phyloP scores from a whole-genome alignment of 768 basidiomycete species.

The Tylopilus balloui region DNA sequence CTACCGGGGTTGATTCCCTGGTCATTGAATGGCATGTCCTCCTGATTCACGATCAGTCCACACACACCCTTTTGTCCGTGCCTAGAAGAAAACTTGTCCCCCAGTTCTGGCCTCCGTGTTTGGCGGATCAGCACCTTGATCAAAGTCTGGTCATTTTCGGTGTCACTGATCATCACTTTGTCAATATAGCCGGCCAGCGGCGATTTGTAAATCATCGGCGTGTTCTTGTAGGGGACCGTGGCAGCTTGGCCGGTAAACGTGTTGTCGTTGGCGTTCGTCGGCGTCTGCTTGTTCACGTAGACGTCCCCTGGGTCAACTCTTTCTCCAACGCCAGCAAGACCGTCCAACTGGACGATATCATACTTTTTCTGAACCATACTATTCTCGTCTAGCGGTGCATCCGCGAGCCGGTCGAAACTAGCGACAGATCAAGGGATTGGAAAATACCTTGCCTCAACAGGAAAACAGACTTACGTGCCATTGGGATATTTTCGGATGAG shows the following conservation, averaged over 20 bases:
- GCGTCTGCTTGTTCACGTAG: conserved; percentile 96
- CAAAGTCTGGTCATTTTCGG: conserved; percentile 92
- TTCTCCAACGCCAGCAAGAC: conserved; percentile 92
- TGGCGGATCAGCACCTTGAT: conserved; percentile 98
- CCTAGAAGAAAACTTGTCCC: conserved; percentile 97
- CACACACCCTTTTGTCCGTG: conserved; percentile 99
- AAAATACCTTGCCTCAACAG: conserved; percentile 9
- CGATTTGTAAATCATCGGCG: conserved; percentile 90
- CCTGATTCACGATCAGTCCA: conserved; percentile 97
- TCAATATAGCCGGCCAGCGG: conserved; percentile 93
- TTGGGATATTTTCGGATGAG: conserved; percentile 95
- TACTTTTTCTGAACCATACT: conserved; percentile 79
- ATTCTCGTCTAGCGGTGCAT: conserved; percentile 82
- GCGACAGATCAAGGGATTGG: not conserved
- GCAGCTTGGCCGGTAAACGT: conserved; percentile 80
- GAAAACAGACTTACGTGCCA: conserved; percentile 72
- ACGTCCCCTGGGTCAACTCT: conserved; percentile 89
- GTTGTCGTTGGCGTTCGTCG: conserved; percentile 91
- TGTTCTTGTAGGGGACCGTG: conserved; percentile 84
- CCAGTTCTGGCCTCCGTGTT: conserved; percentile 92
- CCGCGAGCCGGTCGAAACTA: conserved; percentile 91
- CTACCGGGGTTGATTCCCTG: conserved; percentile 89
- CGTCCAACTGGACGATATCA: conserved; percentile 88
- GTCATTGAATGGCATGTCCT: conserved; percentile 99
- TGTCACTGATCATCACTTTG: conserved; percentile 96